Percentiles rank a stretch among this genome's conserved stretches.
These are phyloP conservation scores for Lactarius vividus DNA, from an alignment of 768 basidiomycete species.

Conservation along the genomic window DNA sequence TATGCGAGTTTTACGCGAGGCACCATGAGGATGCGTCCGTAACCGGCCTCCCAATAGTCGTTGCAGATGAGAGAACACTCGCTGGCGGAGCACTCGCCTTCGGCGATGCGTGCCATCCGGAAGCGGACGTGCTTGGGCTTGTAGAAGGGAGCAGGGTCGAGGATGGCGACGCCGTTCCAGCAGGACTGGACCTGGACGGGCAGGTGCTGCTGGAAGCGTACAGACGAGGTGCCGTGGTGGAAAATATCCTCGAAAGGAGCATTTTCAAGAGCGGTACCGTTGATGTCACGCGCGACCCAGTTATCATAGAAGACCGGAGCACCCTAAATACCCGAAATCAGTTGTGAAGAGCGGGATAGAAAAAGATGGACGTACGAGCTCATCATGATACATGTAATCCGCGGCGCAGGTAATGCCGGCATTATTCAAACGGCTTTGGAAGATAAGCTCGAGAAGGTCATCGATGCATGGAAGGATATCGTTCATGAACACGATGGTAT, in stretches of 20 bases:
- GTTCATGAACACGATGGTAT: conserved; percentile 99
- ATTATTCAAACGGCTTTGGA: conserved; percentile 89
- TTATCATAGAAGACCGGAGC: conserved; percentile 97
- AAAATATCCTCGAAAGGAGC: conserved; percentile 95
- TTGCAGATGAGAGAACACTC: conserved; percentile 98
- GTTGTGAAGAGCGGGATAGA: not conserved
- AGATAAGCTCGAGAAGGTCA: conserved; percentile 96
- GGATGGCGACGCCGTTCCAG: conserved; percentile 96
- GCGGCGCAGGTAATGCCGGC: conserved; percentile 98
- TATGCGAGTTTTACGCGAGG: conserved; percentile 96
- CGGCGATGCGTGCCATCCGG: conserved; percentile 88
- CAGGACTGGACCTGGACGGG: conserved; percentile 97
- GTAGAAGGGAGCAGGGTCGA: conserved; percentile 97
- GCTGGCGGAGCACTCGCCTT: conserved; percentile 90
- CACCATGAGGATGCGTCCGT: conserved; percentile 97
- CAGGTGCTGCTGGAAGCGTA: conserved; percentile 86
- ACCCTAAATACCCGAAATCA: conserved; percentile 38
- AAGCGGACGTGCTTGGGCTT: conserved; percentile 86
- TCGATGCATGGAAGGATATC: conserved; percentile 98
- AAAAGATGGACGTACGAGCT: conserved; percentile 56
- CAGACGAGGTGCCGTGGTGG: conserved; percentile 72
- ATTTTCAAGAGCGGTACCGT: conserved; percentile 97
- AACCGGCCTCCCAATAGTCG: conserved; percentile 96
- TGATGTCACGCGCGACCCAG: conserved; percentile 98
- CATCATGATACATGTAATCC: conserved; percentile 99